These are phyloP conservation scores for Suillus ampliporus DNA, from an alignment of 768 basidiomycete species.

Conservation along the genomic window DNA sequence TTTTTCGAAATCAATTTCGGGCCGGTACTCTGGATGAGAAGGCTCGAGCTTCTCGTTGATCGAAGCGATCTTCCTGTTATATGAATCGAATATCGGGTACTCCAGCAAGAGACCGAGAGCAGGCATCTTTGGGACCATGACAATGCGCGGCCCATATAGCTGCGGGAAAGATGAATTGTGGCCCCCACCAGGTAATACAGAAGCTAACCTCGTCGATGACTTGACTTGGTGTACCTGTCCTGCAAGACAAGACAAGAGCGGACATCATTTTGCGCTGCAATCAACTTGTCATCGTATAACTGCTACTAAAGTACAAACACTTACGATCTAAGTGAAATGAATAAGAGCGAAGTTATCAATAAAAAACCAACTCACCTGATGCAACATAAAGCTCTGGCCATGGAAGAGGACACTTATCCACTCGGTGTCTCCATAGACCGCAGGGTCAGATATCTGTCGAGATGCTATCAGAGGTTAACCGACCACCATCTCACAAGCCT, in stretches of 20 bases:
- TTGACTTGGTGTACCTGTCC: conserved; percentile 75
- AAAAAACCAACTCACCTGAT: conserved; percentile 71
- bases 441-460: conserved; percentile 78
- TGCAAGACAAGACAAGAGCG: conserved; percentile 75
- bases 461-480: not conserved
- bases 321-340: conserved; percentile 34
- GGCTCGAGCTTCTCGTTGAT: conserved; percentile 54
- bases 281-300: conserved; percentile 9
- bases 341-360: conserved; percentile 29
- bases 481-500: not conserved
- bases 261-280: conserved; percentile 96
- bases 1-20: conserved; percentile 72
- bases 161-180: conserved; percentile 29
- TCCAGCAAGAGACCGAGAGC: conserved; percentile 92
- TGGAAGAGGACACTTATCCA: conserved; percentile 95
- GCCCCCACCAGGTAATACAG: not conserved
- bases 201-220: conserved; percentile 72
- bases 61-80: conserved; percentile 62
- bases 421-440: conserved; percentile 88
- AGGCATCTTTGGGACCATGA: conserved; percentile 95
- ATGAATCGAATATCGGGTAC: conserved; percentile 80
- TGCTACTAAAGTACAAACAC: conserved; percentile 9
- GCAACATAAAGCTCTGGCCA: conserved; percentile 98
- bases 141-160: conserved; percentile 79
- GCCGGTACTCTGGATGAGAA: conserved; percentile 66